Evolutionary conservation across 345 rosid genomes (phyloP).

Genomic region (Hibiscus tridactylites): DNA sequence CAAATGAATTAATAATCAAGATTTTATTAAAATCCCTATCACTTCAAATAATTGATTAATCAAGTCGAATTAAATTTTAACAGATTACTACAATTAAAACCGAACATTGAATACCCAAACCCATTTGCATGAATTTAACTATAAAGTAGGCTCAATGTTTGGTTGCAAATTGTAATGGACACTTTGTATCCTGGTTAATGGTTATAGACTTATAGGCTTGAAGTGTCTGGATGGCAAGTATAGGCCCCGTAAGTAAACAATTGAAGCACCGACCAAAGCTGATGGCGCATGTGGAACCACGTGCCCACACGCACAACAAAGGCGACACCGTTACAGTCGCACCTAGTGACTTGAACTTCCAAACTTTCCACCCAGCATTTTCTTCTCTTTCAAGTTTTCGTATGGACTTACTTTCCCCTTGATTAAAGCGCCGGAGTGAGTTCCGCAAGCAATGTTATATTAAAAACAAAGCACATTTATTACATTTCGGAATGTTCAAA

Average conservation of each 20-base stretch:
- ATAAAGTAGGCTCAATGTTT: too few species aligned
- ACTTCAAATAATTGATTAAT: too few species aligned
- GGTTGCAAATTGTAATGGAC: neutral
- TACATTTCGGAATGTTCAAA: conserved; percentile 9
- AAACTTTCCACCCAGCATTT: neutral
- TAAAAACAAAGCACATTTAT: neutral
- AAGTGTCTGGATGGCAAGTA: neutral
- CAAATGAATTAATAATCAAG: too few species aligned
- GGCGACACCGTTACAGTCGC: neutral
- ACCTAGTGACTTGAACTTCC: neutral
- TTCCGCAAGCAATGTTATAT: neutral
- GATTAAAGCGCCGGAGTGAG: neutral
- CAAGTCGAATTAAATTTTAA: too few species aligned
- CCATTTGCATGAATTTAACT: too few species aligned
- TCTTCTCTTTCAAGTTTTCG: neutral
- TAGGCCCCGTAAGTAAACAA: neutral
- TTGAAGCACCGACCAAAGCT: neutral
- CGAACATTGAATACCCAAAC: too few species aligned
- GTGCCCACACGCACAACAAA: neutral
- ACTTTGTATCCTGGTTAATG: neutral
- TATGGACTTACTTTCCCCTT: neutral
- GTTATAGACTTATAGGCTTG: too few species aligned
- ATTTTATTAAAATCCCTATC: too few species aligned
- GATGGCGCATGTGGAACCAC: conserved; percentile 6
- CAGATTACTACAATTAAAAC: too few species aligned